phyloP scores from a whole-genome alignment of 1,284 basidiomycete genomes.

The Agaricales sp. region DNA sequence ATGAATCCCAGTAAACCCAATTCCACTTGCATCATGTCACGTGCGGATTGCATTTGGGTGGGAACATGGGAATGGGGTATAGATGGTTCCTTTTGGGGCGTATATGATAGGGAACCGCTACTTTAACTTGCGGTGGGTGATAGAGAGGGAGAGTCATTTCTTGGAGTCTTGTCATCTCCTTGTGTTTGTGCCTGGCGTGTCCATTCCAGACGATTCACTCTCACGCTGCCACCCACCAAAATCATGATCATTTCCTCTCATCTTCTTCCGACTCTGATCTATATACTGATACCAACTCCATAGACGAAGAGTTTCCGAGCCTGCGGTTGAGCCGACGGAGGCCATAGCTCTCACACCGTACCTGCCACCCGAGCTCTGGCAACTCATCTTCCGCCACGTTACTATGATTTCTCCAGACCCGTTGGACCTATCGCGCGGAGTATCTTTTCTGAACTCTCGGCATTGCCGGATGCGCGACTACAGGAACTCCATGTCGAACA shows the following conservation, averaged over 20 bases:
- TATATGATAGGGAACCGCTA: too few relatives aligned
- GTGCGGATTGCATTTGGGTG: too few relatives aligned
- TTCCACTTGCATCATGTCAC: too few relatives aligned
- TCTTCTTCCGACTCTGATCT: not conserved
- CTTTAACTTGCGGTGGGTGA: too few relatives aligned
- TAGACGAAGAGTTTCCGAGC: not conserved
- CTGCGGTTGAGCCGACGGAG: not conserved
- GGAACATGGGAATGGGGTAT: too few relatives aligned
- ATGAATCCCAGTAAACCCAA: too few relatives aligned
- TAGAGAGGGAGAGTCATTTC: too few relatives aligned
- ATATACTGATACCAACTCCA: not conserved
- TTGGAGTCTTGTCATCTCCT: too few relatives aligned
- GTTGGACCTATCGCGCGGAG: not conserved
- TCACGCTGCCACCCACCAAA: too few relatives aligned
- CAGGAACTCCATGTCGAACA: slow-evolving; percentile 33
- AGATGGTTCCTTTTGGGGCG: too few relatives aligned
- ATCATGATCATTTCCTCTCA: not conserved
- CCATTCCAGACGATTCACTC: too few relatives aligned
- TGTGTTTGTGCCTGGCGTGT: too few relatives aligned
- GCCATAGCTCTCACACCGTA: not conserved
- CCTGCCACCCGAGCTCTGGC: not conserved
- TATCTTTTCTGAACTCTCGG: not conserved
- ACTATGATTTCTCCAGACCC: not conserved
- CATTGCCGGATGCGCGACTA: slow-evolving; percentile 23
- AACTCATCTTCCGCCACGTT: not conserved